Conservation (phyloP, 768 basidiomycete species). For the Podaxis mareebaensis region DNA sequence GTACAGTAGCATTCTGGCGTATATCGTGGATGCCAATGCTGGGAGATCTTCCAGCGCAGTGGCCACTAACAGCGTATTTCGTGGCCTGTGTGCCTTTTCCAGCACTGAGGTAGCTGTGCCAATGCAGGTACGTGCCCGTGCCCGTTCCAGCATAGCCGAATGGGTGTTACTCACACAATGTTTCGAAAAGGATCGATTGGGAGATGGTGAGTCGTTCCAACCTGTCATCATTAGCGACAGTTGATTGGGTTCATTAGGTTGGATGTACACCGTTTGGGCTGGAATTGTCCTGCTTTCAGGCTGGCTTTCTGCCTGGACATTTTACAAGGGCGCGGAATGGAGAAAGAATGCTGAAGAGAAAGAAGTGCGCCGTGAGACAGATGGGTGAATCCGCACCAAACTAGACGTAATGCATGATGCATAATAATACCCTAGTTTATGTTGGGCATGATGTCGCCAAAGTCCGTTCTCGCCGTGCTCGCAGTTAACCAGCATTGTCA, state of each 20-base stretch:
- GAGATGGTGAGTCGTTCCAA: slow-evolving; percentile 55
- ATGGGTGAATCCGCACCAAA: neutral
- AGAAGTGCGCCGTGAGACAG: slow-evolving; percentile 26
- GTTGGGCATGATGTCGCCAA: too few species aligned
- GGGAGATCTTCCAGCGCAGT: slow-evolving; percentile 24
- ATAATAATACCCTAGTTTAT: too few species aligned
- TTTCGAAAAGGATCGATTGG: slow-evolving; percentile 53
- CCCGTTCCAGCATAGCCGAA: neutral
- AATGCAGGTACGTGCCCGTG: slow-evolving; percentile 17
- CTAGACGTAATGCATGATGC: neutral
- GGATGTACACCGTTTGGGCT: slow-evolving; percentile 70
- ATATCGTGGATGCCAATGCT: slow-evolving; percentile 22
- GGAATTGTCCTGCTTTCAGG: slow-evolving; percentile 52
- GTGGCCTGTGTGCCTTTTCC: slow-evolving; percentile 20
- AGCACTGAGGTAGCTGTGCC: slow-evolving; percentile 21
- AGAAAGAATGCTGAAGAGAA: slow-evolving; percentile 47
- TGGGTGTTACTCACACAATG: neutral
- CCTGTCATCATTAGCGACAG: neutral
- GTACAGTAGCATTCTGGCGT: slow-evolving; percentile 22
- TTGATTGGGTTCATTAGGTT: slow-evolving; percentile 30
- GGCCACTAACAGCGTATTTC: slow-evolving; percentile 20
- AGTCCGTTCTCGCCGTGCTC: too few species aligned
- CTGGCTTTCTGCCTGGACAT: slow-evolving; percentile 58
- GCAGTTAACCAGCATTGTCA: too few species aligned
- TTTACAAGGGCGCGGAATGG: slow-evolving; percentile 61